A percentile compares a stretch with the other conserved stretches of the same genome.
Conservation (phyloP, 208 protist genomes). For the Trypanosoma theileri region DNA sequence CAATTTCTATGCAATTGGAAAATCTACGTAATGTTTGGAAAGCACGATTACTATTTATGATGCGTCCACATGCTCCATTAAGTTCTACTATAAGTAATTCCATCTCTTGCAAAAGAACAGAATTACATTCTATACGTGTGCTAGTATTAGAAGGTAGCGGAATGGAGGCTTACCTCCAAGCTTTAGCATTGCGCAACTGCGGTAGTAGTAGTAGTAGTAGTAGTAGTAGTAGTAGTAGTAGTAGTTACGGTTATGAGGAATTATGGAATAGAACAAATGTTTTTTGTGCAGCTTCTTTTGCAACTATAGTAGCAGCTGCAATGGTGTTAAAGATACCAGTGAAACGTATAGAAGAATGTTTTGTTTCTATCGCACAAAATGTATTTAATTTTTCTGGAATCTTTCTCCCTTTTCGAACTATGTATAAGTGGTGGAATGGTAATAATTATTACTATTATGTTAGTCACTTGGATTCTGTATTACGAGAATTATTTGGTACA, state of each 20-base stretch:
- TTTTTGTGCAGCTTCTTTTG: slow-evolving; percentile 9
- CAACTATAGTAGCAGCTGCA: slow-evolving; percentile 7
- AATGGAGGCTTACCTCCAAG: slow-evolving; percentile 2
- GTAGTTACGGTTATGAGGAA: neutral
- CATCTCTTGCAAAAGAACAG: neutral
- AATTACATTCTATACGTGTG: neutral
- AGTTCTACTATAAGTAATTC: neutral
- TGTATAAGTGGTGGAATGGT: neutral
- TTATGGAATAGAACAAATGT: slow-evolving; percentile 5
- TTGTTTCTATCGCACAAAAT: neutral
- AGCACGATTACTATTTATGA: neutral
- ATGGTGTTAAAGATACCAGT: neutral
- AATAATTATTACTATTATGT: slow-evolving; percentile 1
- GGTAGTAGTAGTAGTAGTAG: neutral
- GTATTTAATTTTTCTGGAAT: neutral
- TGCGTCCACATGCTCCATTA: neutral
- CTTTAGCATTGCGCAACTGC: neutral
- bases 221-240: neutral
- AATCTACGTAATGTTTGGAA: neutral
- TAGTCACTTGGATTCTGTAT: neutral
- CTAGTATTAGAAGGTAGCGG: neutral
- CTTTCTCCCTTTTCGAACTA: neutral
- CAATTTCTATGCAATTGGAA: neutral
- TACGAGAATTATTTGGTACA: slow-evolving; percentile 3
- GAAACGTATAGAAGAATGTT: slow-evolving; percentile 6